Evolutionary conservation across 148 eudicot species (phyloP).

Genomic region (Cornus suecica): DNA sequence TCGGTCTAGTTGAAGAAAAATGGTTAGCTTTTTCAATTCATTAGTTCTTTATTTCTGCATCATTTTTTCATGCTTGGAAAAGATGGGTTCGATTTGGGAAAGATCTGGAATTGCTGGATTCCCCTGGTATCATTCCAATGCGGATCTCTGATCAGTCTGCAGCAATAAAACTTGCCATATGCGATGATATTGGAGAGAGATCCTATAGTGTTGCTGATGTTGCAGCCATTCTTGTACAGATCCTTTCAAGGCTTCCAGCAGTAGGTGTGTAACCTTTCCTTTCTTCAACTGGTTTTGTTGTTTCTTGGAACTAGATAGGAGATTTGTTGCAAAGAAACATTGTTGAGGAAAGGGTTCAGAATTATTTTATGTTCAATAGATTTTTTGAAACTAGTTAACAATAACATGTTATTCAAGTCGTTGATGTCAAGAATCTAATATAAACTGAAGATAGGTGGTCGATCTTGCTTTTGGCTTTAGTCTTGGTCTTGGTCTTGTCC

Average conservation of each 20-base stretch:
- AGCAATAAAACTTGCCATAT: constrained; percentile 96
- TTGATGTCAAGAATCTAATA: no score
- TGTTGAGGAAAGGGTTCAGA: no score
- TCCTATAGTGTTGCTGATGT: constrained; percentile 79
- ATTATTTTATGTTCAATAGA: no score
- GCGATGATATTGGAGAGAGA: constrained; percentile 99
- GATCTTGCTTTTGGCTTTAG: no score
- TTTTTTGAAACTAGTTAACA: no score
- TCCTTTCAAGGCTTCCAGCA: constrained; percentile 74
- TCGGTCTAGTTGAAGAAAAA: background rate
- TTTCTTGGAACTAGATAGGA: background rate
- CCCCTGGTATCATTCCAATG: constrained; percentile 99
- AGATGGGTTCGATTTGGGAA: constrained; percentile 96
- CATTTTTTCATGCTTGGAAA: constrained; percentile 15
- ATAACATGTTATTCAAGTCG: no score
- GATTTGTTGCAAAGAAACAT: no score
- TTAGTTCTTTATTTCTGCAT: constrained; percentile 4
- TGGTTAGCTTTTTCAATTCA: background rate
- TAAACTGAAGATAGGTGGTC: no score
- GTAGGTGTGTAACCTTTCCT: constrained; percentile 48
- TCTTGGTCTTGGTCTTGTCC: no score
- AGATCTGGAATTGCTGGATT: constrained; percentile 87
- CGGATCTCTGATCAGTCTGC: constrained; percentile 90
- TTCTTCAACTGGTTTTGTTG: constrained; percentile 8
- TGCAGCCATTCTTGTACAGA: constrained; percentile 85